Evolutionary conservation across 139 green algal genomes (phyloP), one percentile per base, ranked within the genome.

Genomic region (Chlamydomonas urium): DNA sequence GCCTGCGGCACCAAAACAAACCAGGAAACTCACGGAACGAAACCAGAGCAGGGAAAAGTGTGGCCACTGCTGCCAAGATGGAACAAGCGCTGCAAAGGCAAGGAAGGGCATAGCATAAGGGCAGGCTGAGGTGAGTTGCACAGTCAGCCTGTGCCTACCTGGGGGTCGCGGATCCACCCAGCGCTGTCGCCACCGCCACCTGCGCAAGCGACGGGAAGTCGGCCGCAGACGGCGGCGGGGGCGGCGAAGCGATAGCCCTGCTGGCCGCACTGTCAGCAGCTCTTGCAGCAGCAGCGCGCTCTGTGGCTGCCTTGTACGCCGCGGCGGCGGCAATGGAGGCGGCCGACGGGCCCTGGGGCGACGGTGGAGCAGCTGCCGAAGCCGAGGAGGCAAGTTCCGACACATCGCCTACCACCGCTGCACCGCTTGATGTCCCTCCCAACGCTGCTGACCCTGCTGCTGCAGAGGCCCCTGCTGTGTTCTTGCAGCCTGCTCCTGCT

Each of bases 171-270:
- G 17, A 56, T 56, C 45, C 17, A 21, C 21, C 17, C 45, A 17
- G 21, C 26, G 53, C 26, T 14, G 19, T 26, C 71, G 47, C 56
- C 38, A 37, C 31, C 31, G 60, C 60, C 19, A 47, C 48, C 24
- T 65, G 47, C 5, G 48, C 65, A 21, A 86, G 53, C 4, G 74
- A 62, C 8, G 81, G 81, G 56, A 86, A 86, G 26, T 75, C 78
- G 29, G 71, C 69, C 24, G 58, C 42, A 50, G 38, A 24, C 76
- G 47, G 1, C 58, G 42, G 0, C 47, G 23, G 56, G 29, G 56
- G 28, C 26, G 56, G 29, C 3, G 47, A n/a, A n/a, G n/a, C n/a
- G n/a, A n/a, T n/a, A n/a, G n/a, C n/a, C n/a, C n/a, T n/a, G n/a
- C n/a, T n/a, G n/a, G n/a, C n/a, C n/a, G n/a, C n/a, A n/a, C n/a